phyloP scores from a whole-genome alignment of 2,329 filamentous ascomycete species.

The Colletotrichum neosansevieriae region DNA sequence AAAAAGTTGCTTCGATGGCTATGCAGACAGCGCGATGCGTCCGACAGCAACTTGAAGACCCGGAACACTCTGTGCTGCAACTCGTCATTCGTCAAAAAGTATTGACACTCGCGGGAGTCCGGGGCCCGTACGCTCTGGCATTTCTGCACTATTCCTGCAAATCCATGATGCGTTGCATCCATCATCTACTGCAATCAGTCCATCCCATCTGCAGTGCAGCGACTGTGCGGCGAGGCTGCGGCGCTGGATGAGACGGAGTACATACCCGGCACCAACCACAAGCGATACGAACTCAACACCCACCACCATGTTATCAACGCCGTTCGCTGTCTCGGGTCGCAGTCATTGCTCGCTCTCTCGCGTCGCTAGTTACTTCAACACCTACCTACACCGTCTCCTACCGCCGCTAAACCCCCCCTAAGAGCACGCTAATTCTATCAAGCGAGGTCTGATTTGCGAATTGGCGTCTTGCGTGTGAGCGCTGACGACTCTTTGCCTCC shows the following conservation, averaged over 20 bases:
- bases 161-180: not conserved
- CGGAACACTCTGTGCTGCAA: conserved; percentile 1
- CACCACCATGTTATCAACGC: not conserved
- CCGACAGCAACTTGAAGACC: conserved; percentile 13
- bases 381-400: not conserved
- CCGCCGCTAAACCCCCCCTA: conserved; percentile 23
- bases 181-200: conserved; percentile 12
- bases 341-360: conserved; percentile 7
- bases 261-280: conserved; percentile 14
- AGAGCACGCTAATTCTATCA: conserved; percentile 14
- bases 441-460: conserved; percentile 11
- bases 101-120: conserved; percentile 14
- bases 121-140: conserved; percentile 23
- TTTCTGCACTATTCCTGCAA: not conserved
- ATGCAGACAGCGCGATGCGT: conserved; percentile 35
- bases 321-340: conserved; percentile 6
- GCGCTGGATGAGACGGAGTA: too few relatives aligned
- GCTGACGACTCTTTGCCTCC: conserved; percentile 33
- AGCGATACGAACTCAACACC: too few relatives aligned
- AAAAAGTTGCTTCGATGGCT: conserved; percentile 9
- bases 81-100: conserved; percentile 17
- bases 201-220: not conserved
- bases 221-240: too few relatives aligned
- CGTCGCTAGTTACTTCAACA: conserved; percentile 10
- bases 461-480: conserved; percentile 9